These are phyloP conservation scores for Chaetomium sp. DNA, from an alignment of 2,329 filamentous ascomycete genomes.

Conservation along the genomic window DNA sequence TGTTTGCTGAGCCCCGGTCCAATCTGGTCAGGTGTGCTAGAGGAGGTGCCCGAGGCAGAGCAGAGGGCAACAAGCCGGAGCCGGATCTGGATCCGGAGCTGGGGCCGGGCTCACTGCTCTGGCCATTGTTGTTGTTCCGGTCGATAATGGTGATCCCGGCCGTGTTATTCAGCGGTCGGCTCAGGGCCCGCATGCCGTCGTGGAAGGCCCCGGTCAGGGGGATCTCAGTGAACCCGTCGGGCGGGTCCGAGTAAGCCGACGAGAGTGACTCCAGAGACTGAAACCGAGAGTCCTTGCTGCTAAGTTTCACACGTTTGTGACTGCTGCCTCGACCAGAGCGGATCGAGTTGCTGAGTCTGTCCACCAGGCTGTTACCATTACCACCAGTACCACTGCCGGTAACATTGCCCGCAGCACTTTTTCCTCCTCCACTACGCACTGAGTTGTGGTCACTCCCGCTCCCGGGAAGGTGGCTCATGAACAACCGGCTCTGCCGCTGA, in stretches of 20 bases:
- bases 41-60: not conserved
- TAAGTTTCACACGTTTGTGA: not conserved
- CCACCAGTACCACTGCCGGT: constrained; percentile 15
- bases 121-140: not conserved
- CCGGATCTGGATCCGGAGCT: no score
- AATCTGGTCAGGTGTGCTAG: not conserved
- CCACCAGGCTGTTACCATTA: constrained; percentile 13
- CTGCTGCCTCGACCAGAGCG: constrained; percentile 6
- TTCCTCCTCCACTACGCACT: no score
- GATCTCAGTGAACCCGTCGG: not conserved
- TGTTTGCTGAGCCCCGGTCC: not conserved
- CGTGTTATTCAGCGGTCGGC: not conserved
- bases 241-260: not conserved
- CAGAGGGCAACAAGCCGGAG: not conserved
- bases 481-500: constrained; percentile 20
- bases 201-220: not conserved
- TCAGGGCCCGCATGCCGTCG: no score
- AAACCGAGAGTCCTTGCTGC: not conserved
- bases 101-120: not conserved
- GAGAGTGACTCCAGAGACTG: constrained; percentile 15
- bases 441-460: constrained; percentile 7
- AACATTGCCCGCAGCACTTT: constrained; percentile 4
- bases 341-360: constrained; percentile 17
- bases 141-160: not conserved
- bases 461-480: constrained; percentile 14